These are phyloP conservation scores for Candida nitratophila DNA, from an alignment of 805 yeast genomes.

Conservation along the genomic window DNA sequence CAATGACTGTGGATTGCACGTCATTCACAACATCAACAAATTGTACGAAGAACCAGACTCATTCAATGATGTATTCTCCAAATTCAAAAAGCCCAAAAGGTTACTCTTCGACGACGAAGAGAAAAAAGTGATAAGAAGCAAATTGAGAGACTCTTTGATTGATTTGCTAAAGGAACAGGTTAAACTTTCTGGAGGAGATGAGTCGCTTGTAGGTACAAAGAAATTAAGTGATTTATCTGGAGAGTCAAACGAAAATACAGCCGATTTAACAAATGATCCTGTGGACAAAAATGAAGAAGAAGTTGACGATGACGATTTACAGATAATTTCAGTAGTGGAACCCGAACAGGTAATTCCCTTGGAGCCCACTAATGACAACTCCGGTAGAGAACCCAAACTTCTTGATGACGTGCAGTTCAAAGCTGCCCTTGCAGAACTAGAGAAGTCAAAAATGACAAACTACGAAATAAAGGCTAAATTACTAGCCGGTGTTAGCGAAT, in stretches of 20 bases:
- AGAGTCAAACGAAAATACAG: neutral
- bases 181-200: slow-evolving; percentile 14
- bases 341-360: too few species aligned
- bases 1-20: slow-evolving; percentile 93
- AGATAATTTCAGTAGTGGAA: neutral
- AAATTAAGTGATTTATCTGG: slow-evolving; percentile 3
- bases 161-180: slow-evolving; percentile 22
- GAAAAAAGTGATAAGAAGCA: slow-evolving; percentile 16
- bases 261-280: neutral
- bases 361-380: too few species aligned
- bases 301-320: neutral
- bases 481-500: neutral
- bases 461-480: too few species aligned
- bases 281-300: neutral
- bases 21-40: slow-evolving; percentile 62
- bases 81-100: slow-evolving; percentile 5
- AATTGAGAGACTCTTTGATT: slow-evolving; percentile 17
- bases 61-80: slow-evolving; percentile 26
- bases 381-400: too few species aligned
- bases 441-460: neutral
- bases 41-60: slow-evolving; percentile 43
- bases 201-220: slow-evolving; percentile 16
- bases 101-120: slow-evolving; percentile 20
- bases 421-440: neutral
- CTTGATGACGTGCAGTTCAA: neutral